Evolutionary conservation across 352 stramenopile species (phyloP).

Genomic region (Phytophthora syringae): DNA sequence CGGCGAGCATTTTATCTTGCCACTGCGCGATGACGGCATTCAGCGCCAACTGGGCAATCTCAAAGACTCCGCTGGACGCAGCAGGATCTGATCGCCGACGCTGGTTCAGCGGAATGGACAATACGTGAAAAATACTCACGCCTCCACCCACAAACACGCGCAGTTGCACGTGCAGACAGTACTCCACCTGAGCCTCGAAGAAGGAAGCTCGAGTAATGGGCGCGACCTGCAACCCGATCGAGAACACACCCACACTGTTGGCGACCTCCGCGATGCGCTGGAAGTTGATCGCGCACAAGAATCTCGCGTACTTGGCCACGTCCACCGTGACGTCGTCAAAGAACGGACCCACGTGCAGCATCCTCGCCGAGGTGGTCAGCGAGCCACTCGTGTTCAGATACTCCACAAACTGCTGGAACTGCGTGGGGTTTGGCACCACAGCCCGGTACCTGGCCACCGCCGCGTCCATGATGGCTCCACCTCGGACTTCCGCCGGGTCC

Average conservation of each 20-base stretch:
- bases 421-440: slow-evolving; percentile 11
- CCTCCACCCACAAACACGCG: slow-evolving; percentile 28
- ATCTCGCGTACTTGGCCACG: slow-evolving; percentile 30
- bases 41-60: slow-evolving; percentile 29
- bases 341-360: slow-evolving; percentile 24
- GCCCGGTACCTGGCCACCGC: slow-evolving; percentile 20
- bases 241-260: slow-evolving; percentile 14
- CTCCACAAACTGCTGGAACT: slow-evolving; percentile 39
- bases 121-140: slow-evolving; percentile 29
- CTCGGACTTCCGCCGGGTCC: slow-evolving; percentile 9
- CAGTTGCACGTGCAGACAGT: slow-evolving; percentile 38
- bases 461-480: slow-evolving; percentile 3
- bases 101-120: slow-evolving; percentile 38
- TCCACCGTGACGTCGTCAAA: slow-evolving; percentile 15
- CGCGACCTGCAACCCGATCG: slow-evolving; percentile 28
- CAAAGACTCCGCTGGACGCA: slow-evolving; percentile 25
- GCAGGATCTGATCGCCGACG: slow-evolving; percentile 21
- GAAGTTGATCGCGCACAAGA: slow-evolving; percentile 36
- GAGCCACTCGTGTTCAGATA: slow-evolving; percentile 30
- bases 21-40: slow-evolving; percentile 27
- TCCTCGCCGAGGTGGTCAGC: slow-evolving; percentile 19
- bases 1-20: slow-evolving; percentile 24
- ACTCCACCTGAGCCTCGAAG: slow-evolving; percentile 32
- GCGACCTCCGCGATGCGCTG: slow-evolving; percentile 29
- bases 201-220: slow-evolving; percentile 23